phyloP scores from a whole-genome alignment of 202 grass and related monocot species.

The Carex sylvatica region DNA sequence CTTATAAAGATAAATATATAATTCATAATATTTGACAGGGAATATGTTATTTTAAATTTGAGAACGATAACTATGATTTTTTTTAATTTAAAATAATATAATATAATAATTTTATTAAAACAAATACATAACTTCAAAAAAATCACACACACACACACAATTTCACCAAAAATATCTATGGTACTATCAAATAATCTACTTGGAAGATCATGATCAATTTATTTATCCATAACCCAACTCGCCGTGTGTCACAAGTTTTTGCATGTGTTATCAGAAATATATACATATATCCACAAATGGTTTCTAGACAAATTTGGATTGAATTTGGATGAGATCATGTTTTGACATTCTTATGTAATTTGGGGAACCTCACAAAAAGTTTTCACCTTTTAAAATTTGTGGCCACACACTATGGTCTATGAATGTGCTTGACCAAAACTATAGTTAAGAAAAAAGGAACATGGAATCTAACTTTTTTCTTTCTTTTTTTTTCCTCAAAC shows the following conservation, averaged over 20 bases:
- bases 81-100: too few species aligned
- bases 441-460: constrained; percentile 7
- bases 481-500: not conserved
- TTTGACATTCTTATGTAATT: not conserved
- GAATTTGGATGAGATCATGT: not conserved
- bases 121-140: too few species aligned
- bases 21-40: too few species aligned
- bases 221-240: not conserved
- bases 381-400: not conserved
- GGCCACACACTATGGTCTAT: constrained; percentile 13
- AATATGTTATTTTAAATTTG: too few species aligned
- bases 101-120: too few species aligned
- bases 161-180: too few species aligned
- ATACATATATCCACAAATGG: not conserved
- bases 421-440: constrained; percentile 2
- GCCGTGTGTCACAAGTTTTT: not conserved
- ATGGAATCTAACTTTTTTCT: constrained; percentile 12
- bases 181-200: not conserved
- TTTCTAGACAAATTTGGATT: not conserved
- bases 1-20: too few species aligned
- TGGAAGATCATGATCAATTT: not conserved
- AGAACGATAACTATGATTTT: too few species aligned
- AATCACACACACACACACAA: too few species aligned
- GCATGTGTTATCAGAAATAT: not conserved
- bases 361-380: not conserved